These are phyloP conservation scores for Pisolithus albus DNA, from an alignment of 768 basidiomycete genomes.

Conservation along the genomic window DNA sequence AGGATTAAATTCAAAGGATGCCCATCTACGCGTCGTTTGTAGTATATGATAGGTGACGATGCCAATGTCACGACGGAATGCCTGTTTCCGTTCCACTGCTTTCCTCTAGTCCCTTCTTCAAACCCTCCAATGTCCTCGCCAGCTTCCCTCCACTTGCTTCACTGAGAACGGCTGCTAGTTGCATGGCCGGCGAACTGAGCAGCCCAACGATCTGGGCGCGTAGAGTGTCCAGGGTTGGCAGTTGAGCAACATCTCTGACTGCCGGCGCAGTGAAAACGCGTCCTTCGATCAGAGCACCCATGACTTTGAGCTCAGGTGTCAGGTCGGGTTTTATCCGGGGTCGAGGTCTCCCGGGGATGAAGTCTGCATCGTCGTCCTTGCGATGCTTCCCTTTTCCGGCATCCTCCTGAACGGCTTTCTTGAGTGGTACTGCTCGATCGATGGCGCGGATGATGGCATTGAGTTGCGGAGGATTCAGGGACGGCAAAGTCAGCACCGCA, in stretches of 20 bases:
- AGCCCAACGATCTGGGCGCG: constrained; percentile 81
- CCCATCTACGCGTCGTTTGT: background rate
- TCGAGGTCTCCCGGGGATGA: constrained; percentile 61
- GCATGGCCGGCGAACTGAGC: constrained; percentile 65
- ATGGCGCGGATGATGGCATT: constrained; percentile 59
- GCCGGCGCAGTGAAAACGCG: constrained; percentile 54
- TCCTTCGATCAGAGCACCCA: constrained; percentile 78
- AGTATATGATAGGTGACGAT: constrained; percentile 1
- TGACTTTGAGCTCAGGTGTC: constrained; percentile 60
- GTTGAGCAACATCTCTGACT: constrained; percentile 56
- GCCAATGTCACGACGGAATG: constrained; percentile 15
- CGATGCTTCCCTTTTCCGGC: constrained; percentile 42
- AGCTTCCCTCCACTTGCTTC: constrained; percentile 64
- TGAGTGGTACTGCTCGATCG: constrained; percentile 58
- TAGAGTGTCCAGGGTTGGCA: constrained; percentile 74
- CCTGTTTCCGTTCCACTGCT: constrained; percentile 17
- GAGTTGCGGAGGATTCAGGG: constrained; percentile 68
- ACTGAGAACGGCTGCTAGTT: constrained; percentile 63
- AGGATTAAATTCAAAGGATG: constrained; percentile 12
- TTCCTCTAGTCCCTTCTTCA: constrained; percentile 63
- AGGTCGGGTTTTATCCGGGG: constrained; percentile 50
- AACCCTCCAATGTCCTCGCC: constrained; percentile 67
- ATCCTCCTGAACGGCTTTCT: constrained; percentile 46
- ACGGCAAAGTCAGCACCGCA: constrained; percentile 57
- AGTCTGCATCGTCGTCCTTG: constrained; percentile 55